These are phyloP conservation scores for Xylariales sp. DNA, from an alignment of 2,329 filamentous ascomycete genomes.

Conservation along the genomic window DNA sequence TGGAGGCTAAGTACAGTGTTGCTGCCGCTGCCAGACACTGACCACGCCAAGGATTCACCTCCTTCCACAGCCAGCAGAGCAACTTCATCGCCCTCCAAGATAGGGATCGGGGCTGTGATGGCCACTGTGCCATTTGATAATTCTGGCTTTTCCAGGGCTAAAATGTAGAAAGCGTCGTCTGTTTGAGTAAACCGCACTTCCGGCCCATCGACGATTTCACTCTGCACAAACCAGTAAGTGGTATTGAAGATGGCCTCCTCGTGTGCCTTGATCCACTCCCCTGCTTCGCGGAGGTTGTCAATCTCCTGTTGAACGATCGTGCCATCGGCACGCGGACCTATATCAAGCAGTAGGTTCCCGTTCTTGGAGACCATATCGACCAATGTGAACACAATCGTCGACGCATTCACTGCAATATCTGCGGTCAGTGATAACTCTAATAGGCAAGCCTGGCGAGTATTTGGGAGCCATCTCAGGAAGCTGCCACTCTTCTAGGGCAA, in stretches of 20 bases:
- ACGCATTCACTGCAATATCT: no score
- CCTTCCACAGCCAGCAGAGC: constrained; percentile 5
- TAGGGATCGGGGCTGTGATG: constrained; percentile 37
- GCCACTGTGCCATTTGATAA: constrained; percentile 26
- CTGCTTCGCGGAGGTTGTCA: constrained; percentile 41
- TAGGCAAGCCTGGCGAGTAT: no score
- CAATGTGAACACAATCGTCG: constrained; percentile 38
- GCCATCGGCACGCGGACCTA: constrained; percentile 48
- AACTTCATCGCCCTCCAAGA: constrained; percentile 33
- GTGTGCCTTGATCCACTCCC: constrained; percentile 46
- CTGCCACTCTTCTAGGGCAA: no score
- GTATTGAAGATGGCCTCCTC: constrained; percentile 50
- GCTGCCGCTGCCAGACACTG: neutral
- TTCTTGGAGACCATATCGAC: constrained; percentile 52
- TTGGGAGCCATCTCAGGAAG: no score
- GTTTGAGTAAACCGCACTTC: constrained; percentile 44
- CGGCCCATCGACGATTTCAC: constrained; percentile 29
- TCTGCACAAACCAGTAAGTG: constrained; percentile 46
- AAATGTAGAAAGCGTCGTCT: constrained; percentile 45
- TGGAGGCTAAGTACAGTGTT: neutral
- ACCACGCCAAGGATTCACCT: constrained; percentile 5
- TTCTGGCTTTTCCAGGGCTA: constrained; percentile 34
- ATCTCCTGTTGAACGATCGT: constrained; percentile 43
- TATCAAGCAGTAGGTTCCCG: constrained; percentile 49
- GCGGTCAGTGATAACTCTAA: no score